Percentiles rank a stretch among this genome's conserved stretches.
Evolutionary conservation across 1,139 yeast genomes (phyloP).

Genomic region (Candida sanyaensis): DNA sequence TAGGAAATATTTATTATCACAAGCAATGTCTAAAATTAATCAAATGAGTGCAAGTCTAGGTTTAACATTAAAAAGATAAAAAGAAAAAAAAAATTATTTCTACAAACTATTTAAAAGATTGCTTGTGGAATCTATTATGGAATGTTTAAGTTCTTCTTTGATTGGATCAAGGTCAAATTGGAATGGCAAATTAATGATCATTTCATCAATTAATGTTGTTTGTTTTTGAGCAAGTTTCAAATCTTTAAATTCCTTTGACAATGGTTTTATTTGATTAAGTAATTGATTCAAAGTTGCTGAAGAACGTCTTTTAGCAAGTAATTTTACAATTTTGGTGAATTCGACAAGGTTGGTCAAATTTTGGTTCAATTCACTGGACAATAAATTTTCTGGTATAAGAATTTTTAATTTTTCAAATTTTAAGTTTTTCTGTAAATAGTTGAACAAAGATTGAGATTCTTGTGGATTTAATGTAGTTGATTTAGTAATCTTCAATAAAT

Average conservation of each 20-base stretch:
- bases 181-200: constrained; percentile 13
- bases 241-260: constrained; percentile 17
- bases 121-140: constrained; percentile 18
- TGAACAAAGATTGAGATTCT: constrained; percentile 29
- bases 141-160: constrained; percentile 16
- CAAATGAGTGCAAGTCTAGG: constrained; percentile 31
- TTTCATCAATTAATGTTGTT: constrained; percentile 16
- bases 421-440: constrained; percentile 33
- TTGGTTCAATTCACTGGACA: constrained; percentile 25
- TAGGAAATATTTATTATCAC: constrained; percentile 38
- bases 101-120: constrained; percentile 14
- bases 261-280: constrained; percentile 10
- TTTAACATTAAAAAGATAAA: constrained; percentile 7
- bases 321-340: constrained; percentile 23
- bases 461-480: constrained; percentile 18
- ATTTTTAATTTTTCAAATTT: constrained; percentile 26
- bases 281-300: constrained; percentile 10
- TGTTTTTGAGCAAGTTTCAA: constrained; percentile 17
- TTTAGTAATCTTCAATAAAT: constrained; percentile 27
- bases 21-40: constrained; percentile 32
- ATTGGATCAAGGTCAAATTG: constrained; percentile 13
- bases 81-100: constrained; percentile 1
- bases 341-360: constrained; percentile 26
- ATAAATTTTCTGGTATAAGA: constrained; percentile 12
- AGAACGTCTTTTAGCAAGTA: constrained; percentile 10